Conservation (phyloP, 2,329 filamentous ascomycete species). For the Neonectria ditissima region DNA sequence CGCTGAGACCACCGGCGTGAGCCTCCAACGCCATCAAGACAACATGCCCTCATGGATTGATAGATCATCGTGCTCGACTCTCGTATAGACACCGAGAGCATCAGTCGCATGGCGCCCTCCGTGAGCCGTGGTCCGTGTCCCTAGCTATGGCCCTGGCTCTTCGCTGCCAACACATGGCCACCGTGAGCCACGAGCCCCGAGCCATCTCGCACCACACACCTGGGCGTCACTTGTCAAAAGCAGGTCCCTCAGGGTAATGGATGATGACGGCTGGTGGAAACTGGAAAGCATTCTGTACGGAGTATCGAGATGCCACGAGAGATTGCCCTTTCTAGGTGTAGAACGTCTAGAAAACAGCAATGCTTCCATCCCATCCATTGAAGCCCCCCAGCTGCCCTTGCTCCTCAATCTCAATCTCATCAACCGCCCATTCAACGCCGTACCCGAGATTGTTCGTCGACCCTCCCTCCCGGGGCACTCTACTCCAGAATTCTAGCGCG, state of each 20-base stretch:
- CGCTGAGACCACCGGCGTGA: neutral
- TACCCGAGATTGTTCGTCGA: conserved; percentile 23
- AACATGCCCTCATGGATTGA: neutral
- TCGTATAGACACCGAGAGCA: neutral
- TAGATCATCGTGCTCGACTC: neutral
- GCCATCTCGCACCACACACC: conserved; percentile 13
- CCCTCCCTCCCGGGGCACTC: conserved; percentile 9
- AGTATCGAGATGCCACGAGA: neutral
- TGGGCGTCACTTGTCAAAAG: conserved; percentile 14
- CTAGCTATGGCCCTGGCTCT: conserved; percentile 11
- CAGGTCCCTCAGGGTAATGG: neutral
- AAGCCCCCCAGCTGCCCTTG: neutral
- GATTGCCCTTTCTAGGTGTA: neutral
- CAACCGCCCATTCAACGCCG: conserved; percentile 20
- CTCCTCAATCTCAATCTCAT: conserved; percentile 14
- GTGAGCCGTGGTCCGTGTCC: conserved; percentile 35
- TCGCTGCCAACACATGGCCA: conserved; percentile 30
- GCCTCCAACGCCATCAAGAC: neutral
- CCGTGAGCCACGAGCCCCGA: conserved; percentile 19
- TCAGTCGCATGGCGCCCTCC: neutral
- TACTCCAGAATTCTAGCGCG: conserved; percentile 35
- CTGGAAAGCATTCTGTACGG: neutral
- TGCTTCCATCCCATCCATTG: neutral
- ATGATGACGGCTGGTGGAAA: too few relatives aligned
- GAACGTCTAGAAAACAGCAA: conserved; percentile 1